These are phyloP conservation scores for Penicillium pancosmium DNA, from an alignment of 495 filamentous ascomycete genomes.

Conservation along the genomic window DNA sequence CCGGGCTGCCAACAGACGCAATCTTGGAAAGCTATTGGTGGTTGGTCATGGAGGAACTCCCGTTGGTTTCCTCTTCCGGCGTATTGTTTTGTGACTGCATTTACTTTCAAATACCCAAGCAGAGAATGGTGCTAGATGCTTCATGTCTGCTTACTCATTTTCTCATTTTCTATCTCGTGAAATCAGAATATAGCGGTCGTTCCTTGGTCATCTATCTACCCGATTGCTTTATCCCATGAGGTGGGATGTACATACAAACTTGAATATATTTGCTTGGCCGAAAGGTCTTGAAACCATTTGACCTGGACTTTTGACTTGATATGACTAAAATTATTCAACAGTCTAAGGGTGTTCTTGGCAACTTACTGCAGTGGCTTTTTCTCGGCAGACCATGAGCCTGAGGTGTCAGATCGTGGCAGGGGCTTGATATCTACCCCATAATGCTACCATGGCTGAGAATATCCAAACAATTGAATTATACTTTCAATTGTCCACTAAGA, in stretches of 20 bases:
- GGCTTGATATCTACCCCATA: too few relatives aligned
- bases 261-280: neutral
- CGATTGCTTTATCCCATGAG: neutral
- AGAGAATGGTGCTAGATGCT: slow-evolving; percentile 8
- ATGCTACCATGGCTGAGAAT: too few relatives aligned
- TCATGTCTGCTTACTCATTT: neutral
- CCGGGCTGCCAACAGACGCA: neutral
- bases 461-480: too few relatives aligned
- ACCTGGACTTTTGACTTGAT: too few relatives aligned
- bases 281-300: neutral
- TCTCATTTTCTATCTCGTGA: neutral
- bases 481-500: too few relatives aligned
- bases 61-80: slow-evolving; percentile 1
- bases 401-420: too few relatives aligned
- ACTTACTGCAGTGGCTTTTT: too few relatives aligned
- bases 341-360: too few relatives aligned
- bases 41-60: slow-evolving; percentile 7
- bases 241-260: neutral
- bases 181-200: neutral
- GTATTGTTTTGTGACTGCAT: slow-evolving; percentile 12
- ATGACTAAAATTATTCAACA: too few relatives aligned
- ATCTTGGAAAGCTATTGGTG: neutral
- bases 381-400: too few relatives aligned
- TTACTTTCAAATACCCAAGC: slow-evolving; percentile 24
- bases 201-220: neutral